A percentile compares a stretch with the other conserved stretches of the same genome.
Evolutionary conservation across 2,329 filamentous ascomycete species (phyloP).

Genomic region (Pyricularia pennisetigena): DNA sequence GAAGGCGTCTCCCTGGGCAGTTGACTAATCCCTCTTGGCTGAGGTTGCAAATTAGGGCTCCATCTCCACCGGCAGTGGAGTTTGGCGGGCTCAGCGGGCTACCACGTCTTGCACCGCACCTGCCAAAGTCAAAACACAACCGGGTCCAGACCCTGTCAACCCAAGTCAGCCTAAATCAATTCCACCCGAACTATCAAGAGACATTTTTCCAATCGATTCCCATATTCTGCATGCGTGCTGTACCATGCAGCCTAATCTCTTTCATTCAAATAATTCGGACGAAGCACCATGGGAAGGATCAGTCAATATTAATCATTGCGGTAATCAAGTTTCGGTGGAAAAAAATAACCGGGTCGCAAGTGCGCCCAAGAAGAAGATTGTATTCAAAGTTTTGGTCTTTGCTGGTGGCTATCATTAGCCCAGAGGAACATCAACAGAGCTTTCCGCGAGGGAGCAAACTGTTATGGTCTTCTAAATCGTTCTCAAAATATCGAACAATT

Average conservation of each 20-base stretch:
- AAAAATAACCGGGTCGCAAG: background rate
- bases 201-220: background rate
- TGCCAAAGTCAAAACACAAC: background rate
- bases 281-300: background rate
- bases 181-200: background rate
- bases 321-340: background rate
- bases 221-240: background rate
- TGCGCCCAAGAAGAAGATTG: background rate
- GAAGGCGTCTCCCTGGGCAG: background rate
- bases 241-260: too few relatives aligned
- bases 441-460: background rate
- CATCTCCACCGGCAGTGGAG: too few relatives aligned
- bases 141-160: background rate
- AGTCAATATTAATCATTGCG: background rate
- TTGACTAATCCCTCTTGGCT: too few relatives aligned
- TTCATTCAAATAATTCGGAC: background rate
- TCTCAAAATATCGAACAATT: background rate
- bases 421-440: background rate
- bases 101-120: too few relatives aligned
- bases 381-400: background rate
- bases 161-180: background rate
- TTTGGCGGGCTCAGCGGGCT: too few relatives aligned
- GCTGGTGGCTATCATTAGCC: background rate
- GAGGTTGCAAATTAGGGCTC: too few relatives aligned
- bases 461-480: background rate